Evolutionary conservation across 2,329 filamentous ascomycete species (phyloP), one percentile per base, ranked within the genome.

Genomic region (Didymella exigua): DNA sequence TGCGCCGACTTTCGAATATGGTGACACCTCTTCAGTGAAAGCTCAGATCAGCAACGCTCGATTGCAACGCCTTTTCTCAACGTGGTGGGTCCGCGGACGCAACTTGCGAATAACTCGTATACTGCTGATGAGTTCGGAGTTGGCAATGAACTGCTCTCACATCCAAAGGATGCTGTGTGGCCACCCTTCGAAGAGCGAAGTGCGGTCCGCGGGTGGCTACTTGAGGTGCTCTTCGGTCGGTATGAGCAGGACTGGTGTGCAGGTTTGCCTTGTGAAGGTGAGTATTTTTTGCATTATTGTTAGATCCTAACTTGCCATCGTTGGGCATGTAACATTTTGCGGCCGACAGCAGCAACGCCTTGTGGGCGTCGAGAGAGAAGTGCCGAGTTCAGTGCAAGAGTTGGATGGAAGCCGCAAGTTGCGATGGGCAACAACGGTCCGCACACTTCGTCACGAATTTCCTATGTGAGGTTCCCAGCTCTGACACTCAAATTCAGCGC

Each of bases 391-490:
- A 33, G 14, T 18, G 30, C n/a, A 30, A 27, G 41, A 33, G 29
- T n/a, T 33, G 23, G 33, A 16, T 18, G 11, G 34, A 38, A 40
- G 29, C 26, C 21, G 14, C 19, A 41, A 41, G 41, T 44, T 29
- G 27, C 40, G 33, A 46, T 34, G 38, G 13, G 24, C 16, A 29
- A 50, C 23, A n/a, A 30, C 10, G 23, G 31, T 31, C 38, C 31
- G 40, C 31, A 30, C 5, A 41, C 23, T 46, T 52, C 49, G 49
- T 52, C 36, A 41, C 49, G 49, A 41, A 46, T 52, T 52, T 36
- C 42, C 36, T 41, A 13, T 46, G 6, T 19, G 23, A 52, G 49
- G 16, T 11, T 40, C 21, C 6, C 13, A 40, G 41, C 21, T 36
- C 16, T 40, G 21, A 33, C 41, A 29, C 18, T n/a, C 26, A 30